These are phyloP conservation scores for Leccinum truebloodii DNA, from an alignment of 768 basidiomycete genomes.

Conservation along the genomic window DNA sequence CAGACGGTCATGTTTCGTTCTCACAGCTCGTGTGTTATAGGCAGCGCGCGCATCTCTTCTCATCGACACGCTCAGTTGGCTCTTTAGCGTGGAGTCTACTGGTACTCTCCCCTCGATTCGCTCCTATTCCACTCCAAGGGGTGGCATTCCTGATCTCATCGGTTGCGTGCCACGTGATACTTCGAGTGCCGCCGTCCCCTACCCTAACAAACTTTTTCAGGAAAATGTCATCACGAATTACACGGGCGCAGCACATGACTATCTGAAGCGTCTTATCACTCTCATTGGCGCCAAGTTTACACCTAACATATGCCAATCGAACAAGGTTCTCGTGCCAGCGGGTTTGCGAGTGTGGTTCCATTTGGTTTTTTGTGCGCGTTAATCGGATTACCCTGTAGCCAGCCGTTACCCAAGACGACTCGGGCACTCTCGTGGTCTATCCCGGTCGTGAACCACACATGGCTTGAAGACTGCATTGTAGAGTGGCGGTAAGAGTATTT, in stretches of 20 bases:
- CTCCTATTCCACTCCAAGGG: conserved; percentile 44
- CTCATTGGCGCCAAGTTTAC: conserved; percentile 81
- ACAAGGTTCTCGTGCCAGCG: conserved; percentile 74
- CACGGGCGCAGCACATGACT: conserved; percentile 67
- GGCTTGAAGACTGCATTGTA: conserved; percentile 91
- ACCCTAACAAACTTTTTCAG: conserved; percentile 36
- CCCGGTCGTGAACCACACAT: conserved; percentile 84
- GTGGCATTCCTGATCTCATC: conserved; percentile 57
- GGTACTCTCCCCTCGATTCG: conserved; percentile 69
- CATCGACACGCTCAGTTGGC: conserved; percentile 81
- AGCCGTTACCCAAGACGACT: conserved; percentile 55
- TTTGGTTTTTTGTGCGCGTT: not conserved
- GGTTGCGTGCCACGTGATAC: conserved; percentile 51
- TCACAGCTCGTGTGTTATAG: conserved; percentile 36
- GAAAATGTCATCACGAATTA: conserved; percentile 88
- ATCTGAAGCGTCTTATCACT: conserved; percentile 79
- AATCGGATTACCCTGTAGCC: conserved; percentile 25
- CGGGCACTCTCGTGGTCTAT: conserved; percentile 82
- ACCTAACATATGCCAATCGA: conserved; percentile 73
- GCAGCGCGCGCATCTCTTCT: conserved; percentile 45
- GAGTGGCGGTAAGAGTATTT: conserved; percentile 54
- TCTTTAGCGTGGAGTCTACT: conserved; percentile 73
- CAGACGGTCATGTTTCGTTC: not conserved
- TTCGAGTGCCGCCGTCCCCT: not conserved
- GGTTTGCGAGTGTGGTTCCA: conserved; percentile 60